Evolutionary conservation across 257 asterid genomes (phyloP).

Genomic region (Solanum bulbocastanum): DNA sequence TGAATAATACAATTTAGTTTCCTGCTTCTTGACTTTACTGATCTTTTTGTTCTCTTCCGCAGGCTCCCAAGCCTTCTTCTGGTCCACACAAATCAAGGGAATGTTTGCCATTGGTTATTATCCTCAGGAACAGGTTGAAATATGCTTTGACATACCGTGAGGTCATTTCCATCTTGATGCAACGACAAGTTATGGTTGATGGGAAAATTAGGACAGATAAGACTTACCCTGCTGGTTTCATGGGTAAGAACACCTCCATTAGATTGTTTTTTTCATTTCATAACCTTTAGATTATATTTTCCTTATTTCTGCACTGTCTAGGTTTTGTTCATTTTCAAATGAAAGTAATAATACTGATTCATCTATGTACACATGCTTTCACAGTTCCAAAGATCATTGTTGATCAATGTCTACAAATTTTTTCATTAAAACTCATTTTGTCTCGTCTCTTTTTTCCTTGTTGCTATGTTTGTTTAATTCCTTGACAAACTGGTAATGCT

Average conservation of each 20-base stretch:
- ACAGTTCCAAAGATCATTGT: not conserved
- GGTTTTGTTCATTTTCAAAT: not conserved
- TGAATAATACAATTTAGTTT: not conserved
- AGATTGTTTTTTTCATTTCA: not conserved
- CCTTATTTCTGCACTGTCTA: not conserved
- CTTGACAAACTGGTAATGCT: not conserved
- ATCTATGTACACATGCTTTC: not conserved
- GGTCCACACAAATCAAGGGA: conserved; percentile 32
- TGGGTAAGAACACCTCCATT: conserved; percentile 11
- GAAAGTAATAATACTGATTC: not conserved
- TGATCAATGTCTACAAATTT: not conserved
- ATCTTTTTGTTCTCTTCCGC: not conserved
- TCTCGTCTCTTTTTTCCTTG: not conserved
- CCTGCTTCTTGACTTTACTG: not conserved
- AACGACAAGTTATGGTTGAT: conserved; percentile 14
- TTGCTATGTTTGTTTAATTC: not conserved
- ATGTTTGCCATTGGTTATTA: conserved; percentile 22
- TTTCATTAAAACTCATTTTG: not conserved
- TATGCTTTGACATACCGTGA: conserved; percentile 24
- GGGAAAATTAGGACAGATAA: conserved; percentile 14
- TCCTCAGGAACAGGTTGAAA: conserved; percentile 18
- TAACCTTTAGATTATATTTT: not conserved
- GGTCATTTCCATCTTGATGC: conserved; percentile 16
- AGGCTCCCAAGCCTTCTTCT: conserved; percentile 33
- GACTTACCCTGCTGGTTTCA: conserved; percentile 18